Evolutionary conservation across 1,139 yeast species (phyloP).

Genomic region (Sugiyamaella sp.): DNA sequence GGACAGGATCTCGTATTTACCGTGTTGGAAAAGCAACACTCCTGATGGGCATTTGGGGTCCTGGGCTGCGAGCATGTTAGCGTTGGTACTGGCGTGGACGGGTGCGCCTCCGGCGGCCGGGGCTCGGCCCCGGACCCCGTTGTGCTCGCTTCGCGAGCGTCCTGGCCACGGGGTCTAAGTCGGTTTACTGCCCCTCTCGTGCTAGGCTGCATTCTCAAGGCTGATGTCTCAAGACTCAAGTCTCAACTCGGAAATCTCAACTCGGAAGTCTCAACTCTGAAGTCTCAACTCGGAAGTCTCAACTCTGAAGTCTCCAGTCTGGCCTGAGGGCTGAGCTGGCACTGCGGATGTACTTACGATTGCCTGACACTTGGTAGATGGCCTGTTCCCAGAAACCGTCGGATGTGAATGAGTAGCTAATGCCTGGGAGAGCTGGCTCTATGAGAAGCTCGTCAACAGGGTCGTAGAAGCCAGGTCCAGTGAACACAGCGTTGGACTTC

Average conservation of each 20-base stretch:
- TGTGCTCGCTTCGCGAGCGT: not conserved
- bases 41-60: conserved; percentile 85
- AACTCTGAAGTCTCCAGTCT: not conserved
- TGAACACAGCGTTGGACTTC: conserved; percentile 89
- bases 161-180: not conserved
- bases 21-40: conserved; percentile 84
- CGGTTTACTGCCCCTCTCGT: too few species aligned
- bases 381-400: conserved; percentile 95
- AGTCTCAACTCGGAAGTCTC: too few species aligned
- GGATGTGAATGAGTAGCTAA: conserved; percentile 85
- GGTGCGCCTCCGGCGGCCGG: conserved; percentile 3
- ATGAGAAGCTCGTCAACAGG: conserved; percentile 92
- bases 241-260: too few species aligned
- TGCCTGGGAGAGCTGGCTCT: conserved; percentile 95
- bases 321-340: not conserved
- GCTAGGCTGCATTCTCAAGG: too few species aligned
- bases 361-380: conserved; percentile 70
- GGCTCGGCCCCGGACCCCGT: conserved; percentile 2
- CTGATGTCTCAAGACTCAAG: too few species aligned
- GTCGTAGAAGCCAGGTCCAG: conserved; percentile 96
- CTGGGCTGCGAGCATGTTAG: conserved; percentile 42
- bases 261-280: too few species aligned
- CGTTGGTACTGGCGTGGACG: not conserved
- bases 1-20: conserved; percentile 61
- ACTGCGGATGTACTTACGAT: conserved; percentile 42